Base-by-base conservation (phyloP, 176 grass and related monocot genomes). In the Zizania latifolia region DNA sequence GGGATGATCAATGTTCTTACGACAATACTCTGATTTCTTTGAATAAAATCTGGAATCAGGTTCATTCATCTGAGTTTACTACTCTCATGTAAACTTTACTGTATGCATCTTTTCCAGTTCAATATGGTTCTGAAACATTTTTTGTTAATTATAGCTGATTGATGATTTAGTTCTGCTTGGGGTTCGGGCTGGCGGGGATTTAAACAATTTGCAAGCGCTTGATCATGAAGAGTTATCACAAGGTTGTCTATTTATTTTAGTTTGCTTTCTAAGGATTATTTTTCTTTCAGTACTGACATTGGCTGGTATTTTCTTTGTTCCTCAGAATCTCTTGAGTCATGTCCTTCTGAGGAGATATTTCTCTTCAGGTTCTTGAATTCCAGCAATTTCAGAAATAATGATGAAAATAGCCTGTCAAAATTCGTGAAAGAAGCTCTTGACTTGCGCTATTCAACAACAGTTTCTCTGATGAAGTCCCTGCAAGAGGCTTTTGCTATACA, bases 11-110 rank as follows among this genome's bases (percentile, higher is more conserved):
- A 74, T 85, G 32, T 79, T 92, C 84, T 83, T 97, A 93, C 36
- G 91, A 97, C 50, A 81, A 81, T 19, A 78, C 84, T 80, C 61
- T 97, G 39, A 97, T 93, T 87, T 85, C 78, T 62, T 35, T 97
- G 29, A 91, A 97, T 83, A 97, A 83, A 86, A 83, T 89, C 71
- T 97, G 94, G 94, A 93, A 93, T 79, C 94, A 97, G 88, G 94
- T 97, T 77, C 56, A 67, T 66, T 71, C 53, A 45, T 75, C 41
- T 32, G 24, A 13, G n/a, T 48, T 48, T 48, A 14, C 5, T 48
- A 48, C 44, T 60, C 34, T 69, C 62, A 36, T 76, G 68, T 72
- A 32, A 51, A 55, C 26, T 66, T 36, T 58, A 39, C 36, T 70
- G 7, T 46, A 64, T 78, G 55, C 10, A 46, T 33, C 6, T 71